These are phyloP conservation scores for Erucastrum elatum DNA, from an alignment of 345 rosid species.

Conservation along the genomic window DNA sequence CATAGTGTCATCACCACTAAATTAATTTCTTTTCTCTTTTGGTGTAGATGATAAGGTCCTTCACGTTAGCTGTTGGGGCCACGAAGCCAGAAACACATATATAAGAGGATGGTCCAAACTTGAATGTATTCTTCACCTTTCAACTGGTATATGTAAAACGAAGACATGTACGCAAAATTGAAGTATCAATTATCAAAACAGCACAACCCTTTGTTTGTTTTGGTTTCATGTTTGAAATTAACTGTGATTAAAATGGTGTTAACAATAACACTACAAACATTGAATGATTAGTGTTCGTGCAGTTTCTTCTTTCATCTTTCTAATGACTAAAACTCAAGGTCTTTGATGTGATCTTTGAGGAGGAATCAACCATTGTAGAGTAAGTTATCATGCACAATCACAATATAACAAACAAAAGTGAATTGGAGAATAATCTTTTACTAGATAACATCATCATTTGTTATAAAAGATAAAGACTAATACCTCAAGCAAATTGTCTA, in stretches of 20 bases:
- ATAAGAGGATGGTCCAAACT: conserved; percentile 6
- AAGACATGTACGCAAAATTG: background rate
- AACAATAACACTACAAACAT: background rate
- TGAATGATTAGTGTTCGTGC: background rate
- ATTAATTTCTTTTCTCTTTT: conserved; percentile 2
- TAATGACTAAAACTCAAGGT: background rate
- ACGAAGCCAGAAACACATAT: background rate
- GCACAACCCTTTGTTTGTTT: background rate
- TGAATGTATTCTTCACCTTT: background rate
- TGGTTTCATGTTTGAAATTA: background rate
- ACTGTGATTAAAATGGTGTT: background rate
- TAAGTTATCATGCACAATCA: background rate
- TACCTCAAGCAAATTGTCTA: background rate
- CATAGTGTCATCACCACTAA: conserved; percentile 32
- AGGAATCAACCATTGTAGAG: background rate
- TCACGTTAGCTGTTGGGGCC: conserved; percentile 25
- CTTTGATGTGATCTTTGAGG: background rate
- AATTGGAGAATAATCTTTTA: background rate
- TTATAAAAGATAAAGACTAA: background rate
- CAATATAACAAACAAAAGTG: background rate
- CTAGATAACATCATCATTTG: background rate
- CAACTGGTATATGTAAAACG: conserved; percentile 6
- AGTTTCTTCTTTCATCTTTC: background rate
- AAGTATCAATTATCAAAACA: background rate
- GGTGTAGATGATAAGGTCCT: conserved; percentile 28